Conservation (phyloP, 169 alveolate species). For the Plasmodium billcollinsi region DNA sequence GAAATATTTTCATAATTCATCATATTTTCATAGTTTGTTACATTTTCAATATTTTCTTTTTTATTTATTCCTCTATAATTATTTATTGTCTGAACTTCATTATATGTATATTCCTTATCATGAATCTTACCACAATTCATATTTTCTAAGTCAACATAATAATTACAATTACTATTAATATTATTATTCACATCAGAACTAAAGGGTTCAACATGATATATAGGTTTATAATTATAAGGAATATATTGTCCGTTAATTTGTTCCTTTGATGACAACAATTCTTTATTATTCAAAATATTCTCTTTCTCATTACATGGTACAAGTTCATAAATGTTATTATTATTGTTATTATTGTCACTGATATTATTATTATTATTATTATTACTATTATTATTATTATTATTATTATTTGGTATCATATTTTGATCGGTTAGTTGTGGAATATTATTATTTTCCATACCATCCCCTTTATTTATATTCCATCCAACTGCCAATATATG, state of each 20-base stretch:
- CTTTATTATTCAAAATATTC: no score
- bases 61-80: no score
- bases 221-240: neutral
- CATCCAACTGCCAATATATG: slow-evolving; percentile 74
- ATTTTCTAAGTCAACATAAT: neutral
- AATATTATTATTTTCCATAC: slow-evolving; percentile 20
- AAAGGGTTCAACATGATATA: neutral
- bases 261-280: neutral
- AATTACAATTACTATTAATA: neutral
- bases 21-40: no score
- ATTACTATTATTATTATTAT: no score
- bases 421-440: slow-evolving; percentile 7
- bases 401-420: no score
- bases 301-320: neutral
- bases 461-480: slow-evolving; percentile 52
- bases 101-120: neutral
- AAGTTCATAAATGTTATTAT: neutral
- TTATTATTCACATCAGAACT: neutral
- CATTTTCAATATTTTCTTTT: no score
- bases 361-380: no score
- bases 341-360: no score
- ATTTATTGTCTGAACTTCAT: neutral
- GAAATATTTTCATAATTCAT: no score
- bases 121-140: neutral
- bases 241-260: neutral